Evolutionary conservation across 257 asterid species (phyloP), one percentile per base, ranked within the genome.

Genomic region (Hygrophila difformis): DNA sequence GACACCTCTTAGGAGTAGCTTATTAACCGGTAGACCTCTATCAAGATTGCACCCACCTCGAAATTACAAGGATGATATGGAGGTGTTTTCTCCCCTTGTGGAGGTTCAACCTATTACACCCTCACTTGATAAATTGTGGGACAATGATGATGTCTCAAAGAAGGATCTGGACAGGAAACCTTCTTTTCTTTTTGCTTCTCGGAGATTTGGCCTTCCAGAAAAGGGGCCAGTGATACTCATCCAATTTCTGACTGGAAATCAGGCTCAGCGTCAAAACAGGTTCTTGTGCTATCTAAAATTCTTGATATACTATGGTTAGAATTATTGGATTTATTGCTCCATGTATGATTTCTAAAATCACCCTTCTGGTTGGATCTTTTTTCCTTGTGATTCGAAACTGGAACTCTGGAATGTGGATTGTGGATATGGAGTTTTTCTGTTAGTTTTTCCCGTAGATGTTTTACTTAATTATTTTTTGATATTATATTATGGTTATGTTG

Each of bases 21-120:
- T 76, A 54, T 60, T 82, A 68, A 44, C 80, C 16, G 82, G 81
- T 57, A 87, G 84, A 68, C 23, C 76, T 53, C 73, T 84, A 63
- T 20, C 73, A 48, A 82, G 93, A 65, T 67, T 91, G 65, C 82
- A 80, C 34, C 84, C 98, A 47, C 78, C 92, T 56, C 80, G 88
- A 61, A 63, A 62, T 68, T 83, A 65, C 69, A 85, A 86, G 78
- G 96, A 91, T 80, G 98, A 91, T 63, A 86, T 91, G 96, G 94
- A 91, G 61, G 83, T 91, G 49, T 91, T 91, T 63, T 91, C 98
- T 51, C 96, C 98, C 29, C 78, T 91, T n/a, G 82, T 80, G 56
- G 95, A 91, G 62, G 88, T 91, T 59, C 96, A 86, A 72, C 92
- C 96, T 51, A 68, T 79, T 39, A 86, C 98, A 41, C 96, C 94